A percentile compares a stretch with the other conserved stretches of the same genome.
These are phyloP conservation scores for Cucumis hystrix DNA, from an alignment of 306 rosid species.

Conservation along the genomic window DNA sequence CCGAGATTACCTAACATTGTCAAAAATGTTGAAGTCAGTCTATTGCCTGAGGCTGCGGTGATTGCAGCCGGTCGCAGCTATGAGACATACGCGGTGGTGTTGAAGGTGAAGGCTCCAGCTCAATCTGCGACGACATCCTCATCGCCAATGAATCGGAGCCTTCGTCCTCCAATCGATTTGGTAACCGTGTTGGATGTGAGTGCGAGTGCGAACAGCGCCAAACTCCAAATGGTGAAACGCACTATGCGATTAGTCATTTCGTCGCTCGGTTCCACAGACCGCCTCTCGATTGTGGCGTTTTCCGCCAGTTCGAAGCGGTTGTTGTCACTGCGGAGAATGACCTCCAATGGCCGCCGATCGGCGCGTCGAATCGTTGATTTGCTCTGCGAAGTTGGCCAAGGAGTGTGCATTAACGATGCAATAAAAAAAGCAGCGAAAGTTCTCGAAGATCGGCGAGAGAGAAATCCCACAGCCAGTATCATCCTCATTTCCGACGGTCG, in stretches of 20 bases:
- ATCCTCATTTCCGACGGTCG: conserved; percentile 36
- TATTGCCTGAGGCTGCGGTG: conserved; percentile 68
- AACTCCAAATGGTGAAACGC: conserved; percentile 57
- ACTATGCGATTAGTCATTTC: conserved; percentile 52
- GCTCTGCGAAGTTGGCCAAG: conserved; percentile 37
- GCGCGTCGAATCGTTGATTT: conserved; percentile 40
- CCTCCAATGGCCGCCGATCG: conserved; percentile 47
- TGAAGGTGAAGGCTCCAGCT: conserved; percentile 50
- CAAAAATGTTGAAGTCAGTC: conserved; percentile 27
- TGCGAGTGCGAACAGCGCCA: conserved; percentile 22
- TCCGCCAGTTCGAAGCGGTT: conserved; percentile 69
- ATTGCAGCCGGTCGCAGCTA: conserved; percentile 48
- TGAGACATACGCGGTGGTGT: conserved; percentile 53
- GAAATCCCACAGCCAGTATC: conserved; percentile 48
- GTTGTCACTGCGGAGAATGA: conserved; percentile 58
- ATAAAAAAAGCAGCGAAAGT: conserved; percentile 80
- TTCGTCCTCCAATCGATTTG: conserved; percentile 58
- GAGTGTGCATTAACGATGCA: conserved; percentile 49
- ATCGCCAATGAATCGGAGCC: conserved; percentile 5
- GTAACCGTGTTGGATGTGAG: conserved; percentile 71
- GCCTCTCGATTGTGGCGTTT: conserved; percentile 78
- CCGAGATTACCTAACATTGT: neutral
- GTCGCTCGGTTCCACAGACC: conserved; percentile 50
- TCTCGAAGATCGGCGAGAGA: conserved; percentile 82
- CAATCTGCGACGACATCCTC: conserved; percentile 1